Evolutionary conservation across 768 basidiomycete species (phyloP).

Genomic region (Kwoniella pini): DNA sequence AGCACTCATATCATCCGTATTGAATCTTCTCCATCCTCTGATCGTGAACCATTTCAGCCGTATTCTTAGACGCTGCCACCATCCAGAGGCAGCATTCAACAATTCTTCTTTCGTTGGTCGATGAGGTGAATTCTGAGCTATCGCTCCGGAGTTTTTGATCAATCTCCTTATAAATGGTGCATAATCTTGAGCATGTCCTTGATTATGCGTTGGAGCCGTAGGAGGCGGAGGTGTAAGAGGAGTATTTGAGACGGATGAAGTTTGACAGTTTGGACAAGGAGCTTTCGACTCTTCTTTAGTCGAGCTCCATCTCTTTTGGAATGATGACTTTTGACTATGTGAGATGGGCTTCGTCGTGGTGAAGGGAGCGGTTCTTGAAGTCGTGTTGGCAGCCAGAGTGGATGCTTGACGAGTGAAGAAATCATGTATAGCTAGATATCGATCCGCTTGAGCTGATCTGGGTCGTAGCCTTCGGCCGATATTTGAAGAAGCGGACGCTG

Average conservation of each 20-base stretch:
- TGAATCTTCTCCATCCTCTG: slow-evolving; percentile 88
- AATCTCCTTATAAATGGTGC: slow-evolving; percentile 50
- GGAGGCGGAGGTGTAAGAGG: slow-evolving; percentile 15
- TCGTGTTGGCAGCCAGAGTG: neutral
- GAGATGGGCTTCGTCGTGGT: neutral
- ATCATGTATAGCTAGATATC: slow-evolving; percentile 40
- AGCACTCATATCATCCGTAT: slow-evolving; percentile 94
- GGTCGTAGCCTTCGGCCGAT: slow-evolving; percentile 4
- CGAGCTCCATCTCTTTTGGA: neutral
- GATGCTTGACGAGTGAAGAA: slow-evolving; percentile 48
- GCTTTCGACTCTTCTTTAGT: slow-evolving; percentile 5
- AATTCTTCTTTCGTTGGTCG: slow-evolving; percentile 84
- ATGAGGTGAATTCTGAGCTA: slow-evolving; percentile 43
- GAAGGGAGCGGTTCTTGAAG: neutral
- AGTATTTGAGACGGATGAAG: slow-evolving; percentile 13
- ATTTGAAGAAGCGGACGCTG: slow-evolving; percentile 2
- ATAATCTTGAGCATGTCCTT: slow-evolving; percentile 49
- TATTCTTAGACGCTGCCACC: slow-evolving; percentile 83
- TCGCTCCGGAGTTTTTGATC: slow-evolving; percentile 30
- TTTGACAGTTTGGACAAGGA: slow-evolving; percentile 27
- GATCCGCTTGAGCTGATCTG: slow-evolving; percentile 30
- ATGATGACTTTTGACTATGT: neutral
- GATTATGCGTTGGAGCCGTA: neutral
- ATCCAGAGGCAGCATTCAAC: slow-evolving; percentile 78
- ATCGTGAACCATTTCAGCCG: slow-evolving; percentile 99